Conservation (phyloP, 495 filamentous ascomycete species). For the Aspergillus baeticus region DNA sequence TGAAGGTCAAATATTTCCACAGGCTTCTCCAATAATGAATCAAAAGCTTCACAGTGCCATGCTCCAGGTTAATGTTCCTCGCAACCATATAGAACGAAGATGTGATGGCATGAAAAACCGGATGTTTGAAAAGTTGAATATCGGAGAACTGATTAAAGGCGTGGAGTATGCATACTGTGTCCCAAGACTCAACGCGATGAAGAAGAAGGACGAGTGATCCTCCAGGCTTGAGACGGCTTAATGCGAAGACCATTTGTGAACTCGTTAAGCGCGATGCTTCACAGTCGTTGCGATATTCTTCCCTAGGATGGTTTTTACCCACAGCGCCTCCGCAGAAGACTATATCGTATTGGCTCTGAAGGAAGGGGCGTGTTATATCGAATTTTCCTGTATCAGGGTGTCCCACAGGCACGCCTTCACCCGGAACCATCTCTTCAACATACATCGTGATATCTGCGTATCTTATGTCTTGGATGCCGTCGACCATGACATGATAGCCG, state of each 20-base stretch:
- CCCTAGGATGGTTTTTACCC: not conserved
- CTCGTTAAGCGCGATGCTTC: not conserved
- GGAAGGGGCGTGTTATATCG: not conserved
- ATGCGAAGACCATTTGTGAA: not conserved
- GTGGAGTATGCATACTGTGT: not conserved
- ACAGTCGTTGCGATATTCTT: not conserved
- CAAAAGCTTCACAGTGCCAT: not conserved
- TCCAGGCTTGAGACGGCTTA: not conserved
- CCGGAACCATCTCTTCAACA: not conserved
- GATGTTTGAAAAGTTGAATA: not conserved
- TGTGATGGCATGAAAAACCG: not conserved
- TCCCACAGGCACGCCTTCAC: not conserved
- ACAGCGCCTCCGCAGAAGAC: conserved; percentile 4
- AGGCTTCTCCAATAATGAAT: not conserved
- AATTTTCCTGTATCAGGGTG: not conserved
- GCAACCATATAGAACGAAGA: not conserved
- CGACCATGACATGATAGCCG: not conserved
- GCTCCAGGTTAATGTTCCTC: not conserved
- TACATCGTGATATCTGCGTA: conserved; percentile 2
- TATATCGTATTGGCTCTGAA: not conserved
- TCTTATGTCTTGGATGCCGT: not conserved
- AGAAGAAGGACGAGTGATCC: not conserved
- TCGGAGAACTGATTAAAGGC: not conserved
- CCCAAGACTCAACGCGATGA: not conserved
- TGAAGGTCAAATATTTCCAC: conserved; percentile 1